Percentiles rank a stretch among this genome's conserved stretches.
These are phyloP conservation scores for Ceratocystis albifundus DNA, from an alignment of 2,329 filamentous ascomycete species.

Conservation along the genomic window DNA sequence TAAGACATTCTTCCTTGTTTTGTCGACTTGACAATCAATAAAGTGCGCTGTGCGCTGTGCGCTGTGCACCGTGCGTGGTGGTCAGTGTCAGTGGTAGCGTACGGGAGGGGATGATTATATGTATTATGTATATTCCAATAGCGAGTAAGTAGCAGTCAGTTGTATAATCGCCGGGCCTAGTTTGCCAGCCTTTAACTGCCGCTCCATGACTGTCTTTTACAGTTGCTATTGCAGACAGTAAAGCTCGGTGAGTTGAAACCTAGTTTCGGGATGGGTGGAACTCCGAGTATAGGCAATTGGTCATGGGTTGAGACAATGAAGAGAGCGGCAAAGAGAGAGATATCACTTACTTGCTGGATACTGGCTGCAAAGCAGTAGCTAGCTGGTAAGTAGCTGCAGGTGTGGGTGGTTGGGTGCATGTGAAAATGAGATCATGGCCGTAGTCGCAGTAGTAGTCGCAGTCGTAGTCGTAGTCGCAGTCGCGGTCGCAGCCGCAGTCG, in stretches of 20 bases:
- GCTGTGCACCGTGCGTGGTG: too few species aligned
- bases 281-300: not conserved
- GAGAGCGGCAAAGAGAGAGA: not conserved
- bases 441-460: not conserved
- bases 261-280: not conserved
- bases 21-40: too few species aligned
- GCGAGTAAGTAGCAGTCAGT: too few species aligned
- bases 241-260: not conserved
- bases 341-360: too few species aligned
- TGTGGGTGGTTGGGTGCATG: not conserved
- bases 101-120: too few species aligned
- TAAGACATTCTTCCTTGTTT: not conserved
- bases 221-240: not conserved
- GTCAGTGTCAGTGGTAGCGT: too few species aligned
- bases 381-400: not conserved
- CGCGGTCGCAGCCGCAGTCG: not conserved
- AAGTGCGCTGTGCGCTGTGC: too few species aligned
- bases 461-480: not conserved
- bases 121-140: too few species aligned
- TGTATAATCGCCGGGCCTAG: too few species aligned
- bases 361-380: too few species aligned
- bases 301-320: not conserved
- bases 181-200: too few species aligned
- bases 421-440: not conserved
- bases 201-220: not conserved